phyloP scores from a whole-genome alignment of 2,329 filamentous ascomycete genomes.

The Penicillium brevicompactum region DNA sequence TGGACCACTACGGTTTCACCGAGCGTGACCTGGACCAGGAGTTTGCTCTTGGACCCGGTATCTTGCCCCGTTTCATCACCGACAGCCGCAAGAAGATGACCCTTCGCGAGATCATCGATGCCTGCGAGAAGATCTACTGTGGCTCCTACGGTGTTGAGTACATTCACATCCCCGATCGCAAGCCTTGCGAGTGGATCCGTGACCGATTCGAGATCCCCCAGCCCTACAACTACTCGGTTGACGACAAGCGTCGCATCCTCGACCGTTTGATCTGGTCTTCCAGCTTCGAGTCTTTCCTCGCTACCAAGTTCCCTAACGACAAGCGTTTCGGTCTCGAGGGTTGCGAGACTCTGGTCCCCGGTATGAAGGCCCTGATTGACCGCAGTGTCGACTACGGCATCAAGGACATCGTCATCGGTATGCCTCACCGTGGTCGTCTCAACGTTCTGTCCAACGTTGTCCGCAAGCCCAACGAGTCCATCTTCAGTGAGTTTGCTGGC shows the following conservation, averaged over 20 bases:
- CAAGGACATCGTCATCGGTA: slow-evolving; percentile 98
- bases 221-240: slow-evolving; percentile 95
- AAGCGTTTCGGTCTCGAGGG: slow-evolving; percentile 99
- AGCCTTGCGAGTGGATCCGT: slow-evolving; percentile 97
- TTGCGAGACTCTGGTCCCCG: slow-evolving; percentile 93
- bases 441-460: slow-evolving; percentile 99
- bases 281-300: slow-evolving; percentile 92
- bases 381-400: slow-evolving; percentile 97
- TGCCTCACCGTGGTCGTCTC: slow-evolving; percentile 97
- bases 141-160: slow-evolving; percentile 98
- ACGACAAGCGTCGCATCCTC: slow-evolving; percentile 96
- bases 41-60: slow-evolving; percentile 89
- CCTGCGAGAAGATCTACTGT: slow-evolving; percentile 95
- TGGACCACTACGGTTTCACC: slow-evolving; percentile 92
- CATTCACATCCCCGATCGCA: slow-evolving; percentile 96
- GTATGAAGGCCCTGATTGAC: slow-evolving; percentile 99
- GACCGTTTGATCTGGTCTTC: slow-evolving; percentile 98
- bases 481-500: slow-evolving; percentile 97
- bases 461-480: slow-evolving; percentile 98
- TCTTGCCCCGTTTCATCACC: slow-evolving; percentile 88
- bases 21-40: slow-evolving; percentile 92
- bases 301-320: slow-evolving; percentile 98
- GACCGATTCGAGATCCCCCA: slow-evolving; percentile 91
- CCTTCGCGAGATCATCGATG: slow-evolving; percentile 85
- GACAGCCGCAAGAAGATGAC: slow-evolving; percentile 94